phyloP scores from a whole-genome alignment of 345 rosid species.

The Eucalyptus marginata region DNA sequence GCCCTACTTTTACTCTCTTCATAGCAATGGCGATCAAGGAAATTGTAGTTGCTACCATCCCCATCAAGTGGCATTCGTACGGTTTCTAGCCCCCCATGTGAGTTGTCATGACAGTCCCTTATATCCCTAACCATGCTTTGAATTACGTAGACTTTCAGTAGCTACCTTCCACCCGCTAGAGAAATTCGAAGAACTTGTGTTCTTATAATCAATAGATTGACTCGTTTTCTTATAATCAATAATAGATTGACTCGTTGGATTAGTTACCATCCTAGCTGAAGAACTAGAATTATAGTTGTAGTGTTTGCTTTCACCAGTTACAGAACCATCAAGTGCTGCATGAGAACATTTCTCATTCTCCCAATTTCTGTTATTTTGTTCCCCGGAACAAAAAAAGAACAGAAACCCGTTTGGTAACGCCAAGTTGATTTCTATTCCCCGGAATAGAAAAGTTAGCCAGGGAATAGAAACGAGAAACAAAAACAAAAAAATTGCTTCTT shows the following conservation, averaged over 20 bases:
- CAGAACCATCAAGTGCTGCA: background rate
- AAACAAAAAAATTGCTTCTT: too few species aligned
- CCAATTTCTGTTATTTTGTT: too few species aligned
- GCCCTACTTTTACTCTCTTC: background rate
- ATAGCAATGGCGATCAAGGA: background rate
- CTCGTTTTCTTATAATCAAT: background rate
- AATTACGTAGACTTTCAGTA: slow-evolving; percentile 3
- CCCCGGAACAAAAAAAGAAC: too few species aligned
- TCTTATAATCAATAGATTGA: background rate
- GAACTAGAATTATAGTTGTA: background rate
- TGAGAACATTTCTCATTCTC: too few species aligned
- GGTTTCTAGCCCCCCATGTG: background rate
- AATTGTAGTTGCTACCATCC: background rate
- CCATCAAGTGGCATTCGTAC: background rate
- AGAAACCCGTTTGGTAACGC: too few species aligned
- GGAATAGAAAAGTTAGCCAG: too few species aligned
- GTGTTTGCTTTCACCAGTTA: background rate
- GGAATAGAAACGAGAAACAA: too few species aligned
- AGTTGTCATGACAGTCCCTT: background rate
- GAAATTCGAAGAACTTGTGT: background rate
- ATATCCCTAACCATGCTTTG: background rate
- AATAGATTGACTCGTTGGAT: background rate
- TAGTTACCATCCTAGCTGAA: too few species aligned
- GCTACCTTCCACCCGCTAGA: slow-evolving; percentile 11
- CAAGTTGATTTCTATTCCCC: too few species aligned